Evolutionary conservation across 2,329 filamentous ascomycete species (phyloP), one percentile per base, ranked within the genome.

Genomic region (Zelopaecilomyces penicillatus): DNA sequence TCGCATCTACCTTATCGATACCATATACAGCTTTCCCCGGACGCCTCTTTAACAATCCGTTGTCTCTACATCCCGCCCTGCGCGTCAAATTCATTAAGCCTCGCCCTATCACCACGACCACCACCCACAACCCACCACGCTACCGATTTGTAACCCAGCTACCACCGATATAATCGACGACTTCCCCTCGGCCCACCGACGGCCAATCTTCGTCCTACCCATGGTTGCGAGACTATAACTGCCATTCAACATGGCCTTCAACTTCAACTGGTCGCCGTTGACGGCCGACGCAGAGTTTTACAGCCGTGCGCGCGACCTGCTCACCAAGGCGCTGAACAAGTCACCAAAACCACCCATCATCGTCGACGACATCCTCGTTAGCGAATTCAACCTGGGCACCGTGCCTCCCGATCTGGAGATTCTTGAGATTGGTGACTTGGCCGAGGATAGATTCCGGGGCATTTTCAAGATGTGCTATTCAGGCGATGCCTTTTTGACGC

Each of bases 221-320:
- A 67, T 67, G 65, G 55, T 59, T 48, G 52, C 57, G 57, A 58
- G 55, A 54, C 55, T 43, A 54, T 57, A 53, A 60, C 53, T 52
- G 70, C 68, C 67, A 70, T 70, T 69, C 67, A 75, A 69, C 68
- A 98, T 98, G 93, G 93, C 93, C 57, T 98, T 98, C 85, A 97
- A 97, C 76, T 98, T 98, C 86, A 97, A 97, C 87, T 98, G 93
- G 93, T 95, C 89, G 78, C 93, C 93, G 62, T 78, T 98, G 54
- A 93, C 94, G 70, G 91, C 91, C 62, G 93, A 97, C 71, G 91
- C 87, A 60, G 80, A 82, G 57, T 93, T 93, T 67, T 91, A 91
- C 69, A 80, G 85, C 63, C 85, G 89, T 57, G 91, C 93, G 42
- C 86, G 90, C 65, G 90, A 97, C 64, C 85, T 97, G 65, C 78